Conservation (phyloP, 139 green algal species). For the Mychonastes homosphaera region DNA sequence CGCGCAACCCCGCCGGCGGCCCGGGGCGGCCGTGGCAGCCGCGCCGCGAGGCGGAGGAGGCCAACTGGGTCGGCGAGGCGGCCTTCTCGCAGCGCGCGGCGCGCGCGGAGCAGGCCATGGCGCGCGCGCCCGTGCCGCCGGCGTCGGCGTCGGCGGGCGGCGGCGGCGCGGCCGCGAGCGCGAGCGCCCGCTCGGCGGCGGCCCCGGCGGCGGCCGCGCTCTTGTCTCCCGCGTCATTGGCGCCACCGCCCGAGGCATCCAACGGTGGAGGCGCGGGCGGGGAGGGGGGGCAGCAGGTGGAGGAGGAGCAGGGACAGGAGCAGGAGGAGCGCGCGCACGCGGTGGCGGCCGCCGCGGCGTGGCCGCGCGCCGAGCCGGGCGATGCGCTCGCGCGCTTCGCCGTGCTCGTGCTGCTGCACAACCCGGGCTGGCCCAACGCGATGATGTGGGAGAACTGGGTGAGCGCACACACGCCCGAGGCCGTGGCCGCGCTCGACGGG, state of each 20-base stretch:
- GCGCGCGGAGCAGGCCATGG: conserved; percentile 5
- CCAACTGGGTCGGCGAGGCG: no score
- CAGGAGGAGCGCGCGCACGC: neutral
- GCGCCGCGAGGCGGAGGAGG: no score
- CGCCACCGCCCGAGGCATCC: neutral
- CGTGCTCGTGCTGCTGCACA: conserved; percentile 16
- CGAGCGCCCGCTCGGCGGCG: no score
- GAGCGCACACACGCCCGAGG: neutral
- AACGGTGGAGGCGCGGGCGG: neutral
- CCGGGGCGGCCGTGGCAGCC: no score
- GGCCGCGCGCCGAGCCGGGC: neutral
- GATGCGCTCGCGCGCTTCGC: neutral
- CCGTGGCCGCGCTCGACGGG: neutral
- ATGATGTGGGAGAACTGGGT: conserved; percentile 17
- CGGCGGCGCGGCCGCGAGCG: no score
- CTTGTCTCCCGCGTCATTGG: conserved; percentile 5
- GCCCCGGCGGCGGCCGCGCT: conserved; percentile 7
- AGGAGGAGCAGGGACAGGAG: neutral
- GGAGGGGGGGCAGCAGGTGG: neutral
- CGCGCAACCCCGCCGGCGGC: no score
- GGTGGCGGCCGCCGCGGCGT: neutral
- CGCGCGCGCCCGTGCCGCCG: no score
- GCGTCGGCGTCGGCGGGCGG: no score
- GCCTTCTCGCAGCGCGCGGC: conserved; percentile 5
- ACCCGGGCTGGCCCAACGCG: conserved; percentile 17